Conservation (phyloP, 495 filamentous ascomycete genomes). For the Talaromyces proteolyticus region DNA sequence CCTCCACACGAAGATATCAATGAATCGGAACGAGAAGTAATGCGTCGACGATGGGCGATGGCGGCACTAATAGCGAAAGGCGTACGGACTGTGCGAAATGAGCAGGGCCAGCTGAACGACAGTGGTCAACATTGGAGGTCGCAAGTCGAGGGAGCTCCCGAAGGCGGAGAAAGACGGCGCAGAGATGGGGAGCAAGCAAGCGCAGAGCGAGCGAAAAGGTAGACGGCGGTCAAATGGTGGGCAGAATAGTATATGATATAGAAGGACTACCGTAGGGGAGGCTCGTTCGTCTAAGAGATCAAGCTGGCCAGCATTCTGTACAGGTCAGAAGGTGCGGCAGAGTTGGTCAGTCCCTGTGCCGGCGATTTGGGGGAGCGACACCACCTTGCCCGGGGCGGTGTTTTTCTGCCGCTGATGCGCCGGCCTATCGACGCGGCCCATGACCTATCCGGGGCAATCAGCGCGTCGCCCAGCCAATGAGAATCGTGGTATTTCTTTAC, state of each 20-base stretch:
- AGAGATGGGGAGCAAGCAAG: constrained; percentile 1
- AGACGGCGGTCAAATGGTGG: constrained; percentile 7
- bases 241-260: neutral
- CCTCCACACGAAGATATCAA: neutral
- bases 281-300: neutral
- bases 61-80: neutral
- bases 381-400: neutral
- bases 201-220: neutral
- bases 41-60: neutral
- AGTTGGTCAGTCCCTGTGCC: constrained; percentile 1
- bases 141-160: constrained; percentile 3
- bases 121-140: constrained; percentile 5
- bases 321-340: constrained; percentile 1
- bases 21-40: neutral
- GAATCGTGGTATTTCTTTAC: neutral
- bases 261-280: no score
- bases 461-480: constrained; percentile 1
- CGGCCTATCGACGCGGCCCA: constrained; percentile 4
- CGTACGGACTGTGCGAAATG: neutral
- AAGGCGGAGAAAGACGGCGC: constrained; percentile 5
- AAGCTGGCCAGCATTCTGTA: neutral
- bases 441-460: neutral
- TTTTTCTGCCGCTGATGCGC: constrained; percentile 5
- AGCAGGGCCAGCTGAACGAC: constrained; percentile 1
- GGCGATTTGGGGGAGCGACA: constrained; percentile 16